Conservation (phyloP, 495 filamentous ascomycete species). For the Hypoxylon crocopeplum region DNA sequence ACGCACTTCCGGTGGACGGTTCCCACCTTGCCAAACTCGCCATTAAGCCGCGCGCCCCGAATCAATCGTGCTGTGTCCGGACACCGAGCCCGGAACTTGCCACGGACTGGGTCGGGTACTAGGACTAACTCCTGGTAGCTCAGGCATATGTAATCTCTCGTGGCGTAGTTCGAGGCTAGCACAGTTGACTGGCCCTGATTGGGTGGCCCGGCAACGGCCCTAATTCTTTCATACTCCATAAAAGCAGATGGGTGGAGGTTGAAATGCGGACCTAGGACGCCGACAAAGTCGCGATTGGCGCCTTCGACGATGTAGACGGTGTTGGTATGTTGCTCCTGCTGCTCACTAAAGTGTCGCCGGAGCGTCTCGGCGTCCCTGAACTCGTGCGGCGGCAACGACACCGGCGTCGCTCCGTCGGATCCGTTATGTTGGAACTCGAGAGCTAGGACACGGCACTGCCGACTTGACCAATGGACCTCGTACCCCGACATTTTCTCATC, state of each 20-base stretch:
- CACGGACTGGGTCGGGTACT: background rate
- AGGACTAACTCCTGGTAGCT: background rate
- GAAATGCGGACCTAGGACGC: background rate
- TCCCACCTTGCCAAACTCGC: background rate
- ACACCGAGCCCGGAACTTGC: background rate
- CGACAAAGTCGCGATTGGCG: background rate
- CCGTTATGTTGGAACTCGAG: background rate
- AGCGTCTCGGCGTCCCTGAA: background rate
- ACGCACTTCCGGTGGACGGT: background rate
- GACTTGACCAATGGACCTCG: background rate
- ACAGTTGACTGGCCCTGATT: background rate
- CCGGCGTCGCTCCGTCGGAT: background rate
- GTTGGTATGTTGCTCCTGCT: background rate
- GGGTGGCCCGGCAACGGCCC: background rate
- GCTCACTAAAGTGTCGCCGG: background rate
- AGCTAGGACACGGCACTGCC: background rate
- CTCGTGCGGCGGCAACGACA: background rate
- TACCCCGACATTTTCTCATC: background rate
- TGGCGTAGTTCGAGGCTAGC: background rate
- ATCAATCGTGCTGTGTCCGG: background rate
- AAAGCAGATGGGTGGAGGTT: background rate
- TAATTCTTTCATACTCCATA: background rate
- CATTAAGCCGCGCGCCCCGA: background rate
- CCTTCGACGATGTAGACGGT: background rate
- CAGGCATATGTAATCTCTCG: background rate